These are phyloP conservation scores for Blastomyces gilchristii DNA, from an alignment of 2,329 filamentous ascomycete genomes.

Conservation along the genomic window DNA sequence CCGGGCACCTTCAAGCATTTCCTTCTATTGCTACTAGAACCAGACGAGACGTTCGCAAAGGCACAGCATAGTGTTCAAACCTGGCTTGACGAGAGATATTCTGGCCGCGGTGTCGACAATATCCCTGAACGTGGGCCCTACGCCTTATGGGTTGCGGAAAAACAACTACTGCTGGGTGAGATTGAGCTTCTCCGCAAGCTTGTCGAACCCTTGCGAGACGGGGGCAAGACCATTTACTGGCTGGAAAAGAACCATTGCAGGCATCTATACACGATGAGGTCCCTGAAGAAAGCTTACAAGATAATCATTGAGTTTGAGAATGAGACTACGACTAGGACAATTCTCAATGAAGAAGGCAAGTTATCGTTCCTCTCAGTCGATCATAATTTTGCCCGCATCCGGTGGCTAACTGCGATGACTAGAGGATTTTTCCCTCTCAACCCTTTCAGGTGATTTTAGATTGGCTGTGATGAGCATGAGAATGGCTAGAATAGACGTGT, in stretches of 20 bases:
- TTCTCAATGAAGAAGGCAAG: constrained; percentile 15
- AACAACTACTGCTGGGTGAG: constrained; percentile 17
- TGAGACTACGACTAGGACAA: constrained; percentile 11
- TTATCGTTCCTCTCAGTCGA: background rate
- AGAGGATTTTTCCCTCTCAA: background rate
- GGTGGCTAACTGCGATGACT: background rate
- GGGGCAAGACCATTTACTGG: constrained; percentile 16
- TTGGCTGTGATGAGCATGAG: background rate
- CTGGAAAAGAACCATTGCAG: constrained; percentile 11
- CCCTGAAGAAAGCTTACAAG: constrained; percentile 16
- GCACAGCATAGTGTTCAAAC: constrained; percentile 54
- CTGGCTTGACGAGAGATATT: constrained; percentile 47
- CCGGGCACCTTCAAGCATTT: constrained; percentile 21
- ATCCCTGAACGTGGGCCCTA: constrained; percentile 2
- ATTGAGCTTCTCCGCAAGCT: constrained; percentile 20
- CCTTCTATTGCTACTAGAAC: constrained; percentile 18
- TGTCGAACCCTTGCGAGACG: constrained; percentile 17
- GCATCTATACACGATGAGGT: constrained; percentile 10
- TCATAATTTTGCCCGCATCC: background rate
- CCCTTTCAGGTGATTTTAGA: background rate
- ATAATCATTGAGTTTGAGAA: constrained; percentile 20
- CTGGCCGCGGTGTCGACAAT: background rate
- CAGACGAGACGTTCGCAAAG: constrained; percentile 51
- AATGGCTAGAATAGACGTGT: constrained; percentile 6
- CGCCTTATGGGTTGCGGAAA: constrained; percentile 12